Base-by-base conservation (phyloP, 176 grass and related monocot genomes). In the Lolium rigidum region DNA sequence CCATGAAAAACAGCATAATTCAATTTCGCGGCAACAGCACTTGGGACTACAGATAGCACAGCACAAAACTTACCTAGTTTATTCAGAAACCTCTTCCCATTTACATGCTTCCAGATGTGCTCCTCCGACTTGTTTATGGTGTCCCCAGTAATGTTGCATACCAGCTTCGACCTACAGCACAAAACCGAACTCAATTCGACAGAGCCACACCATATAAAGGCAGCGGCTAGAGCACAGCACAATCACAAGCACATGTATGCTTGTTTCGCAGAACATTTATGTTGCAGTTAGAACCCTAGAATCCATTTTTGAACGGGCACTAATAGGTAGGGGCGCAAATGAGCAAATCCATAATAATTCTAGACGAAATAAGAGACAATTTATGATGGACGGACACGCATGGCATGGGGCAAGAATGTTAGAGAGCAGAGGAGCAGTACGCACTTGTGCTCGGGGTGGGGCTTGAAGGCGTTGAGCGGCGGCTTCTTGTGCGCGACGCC, bases 101-200 rank as follows among this genome's bases (percentile, higher is more conserved):
- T 95, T 70, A 95, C 90, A 76, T 98, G 96, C 88, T 98, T 98
- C 97, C 97, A 98, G 83, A 96, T 93, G 77, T 98, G 97, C 55
- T 94, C 94, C 84, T 98, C 94, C 13, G 88, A 76, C 54, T 93
- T 98, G 82, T 98, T 98, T 39, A 98, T 62, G 0, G 76, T 84
- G 14, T 91, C 97, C 28, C 94, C 94, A 4, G 97, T 98, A 66
- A 98, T 82, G 86, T 93, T 94, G 89, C 97, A 96, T 38, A 98
- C 24, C 4, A 95, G 79, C 84, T 98, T 89, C 2, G 90, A 94
- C 81, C 97, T 94, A 84, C 24, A 59, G 84, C 12, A 28, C 11
- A 73, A 18, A 21, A 44, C n/a, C 13, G 26, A 76, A 15, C 10
- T 85, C 68, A 74, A 51, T 74, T 48, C 43, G n/a, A 49, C 70